phyloP scores from a whole-genome alignment of 768 basidiomycete species.

The Termitomyces sp. region DNA sequence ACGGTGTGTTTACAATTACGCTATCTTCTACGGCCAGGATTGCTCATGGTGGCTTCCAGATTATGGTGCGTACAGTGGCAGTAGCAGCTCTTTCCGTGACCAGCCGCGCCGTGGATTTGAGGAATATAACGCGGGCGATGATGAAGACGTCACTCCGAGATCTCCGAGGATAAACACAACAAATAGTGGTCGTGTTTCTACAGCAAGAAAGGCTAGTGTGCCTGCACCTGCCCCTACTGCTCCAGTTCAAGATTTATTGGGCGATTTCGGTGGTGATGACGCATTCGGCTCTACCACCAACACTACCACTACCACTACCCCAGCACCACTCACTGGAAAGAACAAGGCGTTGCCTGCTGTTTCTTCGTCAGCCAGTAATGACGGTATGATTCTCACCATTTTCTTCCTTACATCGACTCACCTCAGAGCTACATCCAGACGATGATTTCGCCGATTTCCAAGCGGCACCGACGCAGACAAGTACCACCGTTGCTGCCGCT shows the following conservation, averaged over 20 bases:
- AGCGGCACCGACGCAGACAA: slow-evolving; percentile 48
- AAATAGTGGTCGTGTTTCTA: slow-evolving; percentile 15
- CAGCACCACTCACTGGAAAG: slow-evolving; percentile 24
- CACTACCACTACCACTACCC: slow-evolving; percentile 25
- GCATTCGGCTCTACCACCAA: slow-evolving; percentile 31
- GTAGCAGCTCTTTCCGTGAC: slow-evolving; percentile 52
- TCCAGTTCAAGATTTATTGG: slow-evolving; percentile 65
- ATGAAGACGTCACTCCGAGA: slow-evolving; percentile 47
- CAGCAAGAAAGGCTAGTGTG: slow-evolving; percentile 31
- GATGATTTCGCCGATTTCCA: slow-evolving; percentile 89
- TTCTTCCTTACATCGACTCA: not conserved
- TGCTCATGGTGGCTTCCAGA: not conserved
- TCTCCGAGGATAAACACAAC: slow-evolving; percentile 23
- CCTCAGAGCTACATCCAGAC: slow-evolving; percentile 29
- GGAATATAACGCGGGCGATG: slow-evolving; percentile 96
- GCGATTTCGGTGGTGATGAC: slow-evolving; percentile 70
- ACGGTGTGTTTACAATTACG: slow-evolving; percentile 3
- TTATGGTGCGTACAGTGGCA: slow-evolving; percentile 18
- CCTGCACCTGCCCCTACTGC: slow-evolving; percentile 21
- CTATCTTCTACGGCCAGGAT: not conserved
- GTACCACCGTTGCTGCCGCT: slow-evolving; percentile 28
- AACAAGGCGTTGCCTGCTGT: slow-evolving; percentile 55
- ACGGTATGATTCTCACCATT: slow-evolving; percentile 27
- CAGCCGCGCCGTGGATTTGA: slow-evolving; percentile 63
- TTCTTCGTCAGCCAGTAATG: slow-evolving; percentile 28